phyloP scores from a whole-genome alignment of 2,329 filamentous ascomycete species.

The Cordyceps militaris region DNA sequence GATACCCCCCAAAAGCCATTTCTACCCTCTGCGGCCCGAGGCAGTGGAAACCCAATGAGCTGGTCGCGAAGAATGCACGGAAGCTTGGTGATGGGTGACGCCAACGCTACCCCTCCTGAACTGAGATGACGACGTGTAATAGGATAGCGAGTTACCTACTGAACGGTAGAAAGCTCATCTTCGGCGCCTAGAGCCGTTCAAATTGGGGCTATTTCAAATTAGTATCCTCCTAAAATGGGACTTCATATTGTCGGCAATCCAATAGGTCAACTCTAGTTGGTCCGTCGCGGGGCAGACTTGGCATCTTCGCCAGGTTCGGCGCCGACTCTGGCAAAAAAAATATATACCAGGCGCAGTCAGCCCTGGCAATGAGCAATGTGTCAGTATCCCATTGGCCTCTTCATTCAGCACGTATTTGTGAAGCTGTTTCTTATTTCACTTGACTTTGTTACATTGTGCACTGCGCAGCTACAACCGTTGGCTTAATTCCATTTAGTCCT shows the following conservation, averaged over 20 bases:
- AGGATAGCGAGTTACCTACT: neutral
- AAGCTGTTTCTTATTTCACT: too few species aligned
- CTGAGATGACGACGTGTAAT: too few species aligned
- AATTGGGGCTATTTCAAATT: neutral
- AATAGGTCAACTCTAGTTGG: neutral
- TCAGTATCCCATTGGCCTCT: neutral
- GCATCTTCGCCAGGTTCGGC: neutral
- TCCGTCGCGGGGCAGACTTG: neutral
- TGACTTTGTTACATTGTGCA: too few species aligned
- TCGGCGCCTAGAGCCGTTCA: neutral
- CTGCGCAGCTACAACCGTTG: neutral
- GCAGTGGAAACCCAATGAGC: neutral
- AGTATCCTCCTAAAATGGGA: neutral
- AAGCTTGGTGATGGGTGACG: neutral
- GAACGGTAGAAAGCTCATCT: neutral
- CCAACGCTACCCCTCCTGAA: neutral
- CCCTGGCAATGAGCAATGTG: neutral
- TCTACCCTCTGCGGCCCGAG: neutral
- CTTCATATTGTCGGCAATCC: neutral
- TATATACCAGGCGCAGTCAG: too few species aligned
- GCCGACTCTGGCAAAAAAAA: neutral
- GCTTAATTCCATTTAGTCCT: slow-evolving; percentile 8
- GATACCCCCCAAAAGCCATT: neutral
- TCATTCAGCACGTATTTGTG: neutral
- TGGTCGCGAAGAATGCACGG: neutral